Base-by-base conservation (phyloP, 2,329 filamentous ascomycete species). In the Neonectria faginata region DNA sequence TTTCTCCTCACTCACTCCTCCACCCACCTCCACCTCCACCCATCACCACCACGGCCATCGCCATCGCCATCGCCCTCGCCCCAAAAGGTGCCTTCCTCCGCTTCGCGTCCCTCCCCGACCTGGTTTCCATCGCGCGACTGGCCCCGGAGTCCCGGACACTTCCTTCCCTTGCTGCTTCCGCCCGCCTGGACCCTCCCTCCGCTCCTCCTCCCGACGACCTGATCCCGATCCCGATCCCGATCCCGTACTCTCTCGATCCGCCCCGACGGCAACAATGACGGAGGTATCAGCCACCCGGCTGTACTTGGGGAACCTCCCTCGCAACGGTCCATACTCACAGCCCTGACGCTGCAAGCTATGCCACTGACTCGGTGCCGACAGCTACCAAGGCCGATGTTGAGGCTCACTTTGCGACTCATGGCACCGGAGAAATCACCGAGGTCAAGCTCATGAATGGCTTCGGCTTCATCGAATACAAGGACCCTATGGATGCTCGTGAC, bases 381-480 rank as follows among this genome's bases (percentile, higher is more conserved):
- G 94, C 93, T 84, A 97, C 94, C 82, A 98, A 98, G 86, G 90
- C 92, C 82, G 95, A 99, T 80, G 92, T 99, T 80, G 94, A 98
- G 84, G 89, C 90, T 76, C 95, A 98, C 82, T 99, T 99, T 84
- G 91, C 91, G 80, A 93, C 90, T 77, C 94, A 97, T 89, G 96
- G 95, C 79, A 95, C 94, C 74, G 96, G 96, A 80, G 94, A 97
- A 80, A 98, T 99, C 79, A 96, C 92, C 73, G 96, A 99, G 85
- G 95, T 99, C 84, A 99, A 99, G 86, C 89, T 99, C 70, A 99
- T 99, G 96, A 98, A 97, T 79, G 96, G 96, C 77, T 99, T 99
- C 79, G 96, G 96, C 79, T 99, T 99, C 85, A 97, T 99, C 79
- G 96, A 99, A 82, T 99, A 98, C 83, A 97, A 97, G 82, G 96